These are phyloP conservation scores for Thecaphora thlaspeos DNA, from an alignment of 1,284 basidiomycete species.

Conservation along the genomic window DNA sequence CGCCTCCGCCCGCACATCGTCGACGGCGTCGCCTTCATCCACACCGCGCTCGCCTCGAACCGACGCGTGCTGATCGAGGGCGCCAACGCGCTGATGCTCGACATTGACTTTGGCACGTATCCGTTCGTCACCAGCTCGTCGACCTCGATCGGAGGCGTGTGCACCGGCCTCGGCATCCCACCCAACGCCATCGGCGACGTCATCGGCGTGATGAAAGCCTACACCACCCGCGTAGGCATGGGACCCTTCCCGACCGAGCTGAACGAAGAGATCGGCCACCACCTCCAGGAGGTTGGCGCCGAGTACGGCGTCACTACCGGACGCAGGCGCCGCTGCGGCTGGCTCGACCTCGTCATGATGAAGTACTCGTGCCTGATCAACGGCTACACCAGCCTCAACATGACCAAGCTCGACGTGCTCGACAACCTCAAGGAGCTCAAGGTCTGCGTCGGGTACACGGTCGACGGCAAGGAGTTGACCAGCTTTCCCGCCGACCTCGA, in stretches of 20 bases:
- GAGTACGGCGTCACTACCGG: constrained; percentile 94
- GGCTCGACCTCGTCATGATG: constrained; percentile 95
- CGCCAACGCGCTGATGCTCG: constrained; percentile 97
- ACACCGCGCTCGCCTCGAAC: constrained; percentile 70
- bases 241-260: constrained; percentile 98
- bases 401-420: constrained; percentile 93
- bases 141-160: constrained; percentile 89
- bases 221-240: constrained; percentile 94
- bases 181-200: constrained; percentile 79
- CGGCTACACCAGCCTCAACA: constrained; percentile 88
- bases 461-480: constrained; percentile 73
- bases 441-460: constrained; percentile 76
- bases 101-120: constrained; percentile 96
- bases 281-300: constrained; percentile 87
- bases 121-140: constrained; percentile 94
- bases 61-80: constrained; percentile 91
- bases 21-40: constrained; percentile 82
- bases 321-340: constrained; percentile 85
- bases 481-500: constrained; percentile 96
- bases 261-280: constrained; percentile 77
- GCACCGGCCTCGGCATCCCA: constrained; percentile 92
- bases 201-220: constrained; percentile 94
- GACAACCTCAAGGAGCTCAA: constrained; percentile 85
- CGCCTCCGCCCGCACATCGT: constrained; percentile 83
- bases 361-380: constrained; percentile 91